phyloP scores from a whole-genome alignment of 73 alveolate species.

The Paramecium sexaurelia region DNA sequence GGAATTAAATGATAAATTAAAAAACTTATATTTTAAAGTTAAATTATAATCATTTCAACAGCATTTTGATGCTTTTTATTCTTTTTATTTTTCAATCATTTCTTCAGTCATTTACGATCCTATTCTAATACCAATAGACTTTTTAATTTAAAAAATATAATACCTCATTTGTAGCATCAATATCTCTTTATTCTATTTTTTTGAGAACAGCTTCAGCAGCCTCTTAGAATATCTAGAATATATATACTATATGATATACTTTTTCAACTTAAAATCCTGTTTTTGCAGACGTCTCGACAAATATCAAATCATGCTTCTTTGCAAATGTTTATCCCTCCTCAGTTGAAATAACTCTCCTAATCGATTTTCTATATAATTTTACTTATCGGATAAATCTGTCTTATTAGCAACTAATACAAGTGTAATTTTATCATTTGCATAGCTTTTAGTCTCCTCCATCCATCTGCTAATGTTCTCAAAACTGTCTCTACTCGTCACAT shows the following conservation, averaged over 20 bases:
- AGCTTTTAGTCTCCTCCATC: conserved; percentile 75
- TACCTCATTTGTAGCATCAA: conserved; percentile 59
- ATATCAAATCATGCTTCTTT: conserved; percentile 72
- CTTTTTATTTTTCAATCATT: conserved; percentile 53
- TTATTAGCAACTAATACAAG: conserved; percentile 82
- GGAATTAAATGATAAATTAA: not conserved
- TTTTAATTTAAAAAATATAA: not conserved
- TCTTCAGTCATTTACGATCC: conserved; percentile 60
- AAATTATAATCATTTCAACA: conserved; percentile 8
- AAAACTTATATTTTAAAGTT: not conserved
- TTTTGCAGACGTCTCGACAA: conserved; percentile 85
- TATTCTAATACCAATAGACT: conserved; percentile 51
- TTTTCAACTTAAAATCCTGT: conserved; percentile 81
- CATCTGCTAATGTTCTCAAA: conserved; percentile 69
- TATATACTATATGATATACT: conserved; percentile 57
- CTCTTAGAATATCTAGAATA: conserved; percentile 22
- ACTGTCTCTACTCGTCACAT: conserved; percentile 77
- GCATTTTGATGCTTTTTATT: conserved; percentile 21
- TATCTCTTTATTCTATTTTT: conserved; percentile 39
- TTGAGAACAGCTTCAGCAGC: conserved; percentile 35
- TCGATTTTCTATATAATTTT: not conserved
- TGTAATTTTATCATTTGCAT: conserved; percentile 77
- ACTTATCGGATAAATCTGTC: conserved; percentile 74
- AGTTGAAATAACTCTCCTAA: conserved; percentile 76
- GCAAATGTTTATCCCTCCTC: conserved; percentile 87